These are phyloP conservation scores for Gomphus bonarii DNA, from an alignment of 1,284 basidiomycete species.

Conservation along the genomic window DNA sequence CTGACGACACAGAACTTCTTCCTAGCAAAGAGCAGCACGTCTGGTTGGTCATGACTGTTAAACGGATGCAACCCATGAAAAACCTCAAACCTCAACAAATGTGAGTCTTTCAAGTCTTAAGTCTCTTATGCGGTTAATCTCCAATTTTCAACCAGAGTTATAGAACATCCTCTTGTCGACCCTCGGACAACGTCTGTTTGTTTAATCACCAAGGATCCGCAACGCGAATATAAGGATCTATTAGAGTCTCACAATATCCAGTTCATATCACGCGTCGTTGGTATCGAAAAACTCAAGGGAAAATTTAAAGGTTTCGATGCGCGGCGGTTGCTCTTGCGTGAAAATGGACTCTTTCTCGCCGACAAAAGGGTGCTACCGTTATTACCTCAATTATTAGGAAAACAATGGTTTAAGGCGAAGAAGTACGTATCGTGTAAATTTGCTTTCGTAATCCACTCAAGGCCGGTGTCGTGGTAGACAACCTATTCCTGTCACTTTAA, in stretches of 20 bases:
- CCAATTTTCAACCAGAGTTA: constrained; percentile 38
- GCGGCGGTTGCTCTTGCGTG: constrained; percentile 72
- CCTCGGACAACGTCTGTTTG: constrained; percentile 74
- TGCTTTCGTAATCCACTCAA: not conserved
- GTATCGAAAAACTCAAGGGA: constrained; percentile 79
- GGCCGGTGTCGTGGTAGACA: constrained; percentile 44
- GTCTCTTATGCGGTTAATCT: constrained; percentile 5
- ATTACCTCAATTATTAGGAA: constrained; percentile 81
- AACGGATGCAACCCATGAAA: constrained; percentile 65
- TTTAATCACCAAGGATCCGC: constrained; percentile 92
- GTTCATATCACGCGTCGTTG: constrained; percentile 89
- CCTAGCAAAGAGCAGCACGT: constrained; percentile 71
- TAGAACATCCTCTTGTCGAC: constrained; percentile 76
- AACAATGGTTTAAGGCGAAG: constrained; percentile 88
- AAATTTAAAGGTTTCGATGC: constrained; percentile 94
- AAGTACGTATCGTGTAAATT: constrained; percentile 47
- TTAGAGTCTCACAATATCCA: constrained; percentile 70
- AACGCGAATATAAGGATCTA: constrained; percentile 91
- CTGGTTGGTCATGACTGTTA: constrained; percentile 80
- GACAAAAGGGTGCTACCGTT: constrained; percentile 87
- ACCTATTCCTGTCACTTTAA: constrained; percentile 85
- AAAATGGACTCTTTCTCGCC: constrained; percentile 88
- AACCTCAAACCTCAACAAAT: constrained; percentile 78
- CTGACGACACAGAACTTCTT: constrained; percentile 70
- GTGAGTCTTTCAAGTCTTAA: constrained; percentile 36